Percentiles rank a stretch among this genome's conserved stretches.
phyloP scores from a whole-genome alignment of 2,329 filamentous ascomycete species.

The Alternaria gaisen region DNA sequence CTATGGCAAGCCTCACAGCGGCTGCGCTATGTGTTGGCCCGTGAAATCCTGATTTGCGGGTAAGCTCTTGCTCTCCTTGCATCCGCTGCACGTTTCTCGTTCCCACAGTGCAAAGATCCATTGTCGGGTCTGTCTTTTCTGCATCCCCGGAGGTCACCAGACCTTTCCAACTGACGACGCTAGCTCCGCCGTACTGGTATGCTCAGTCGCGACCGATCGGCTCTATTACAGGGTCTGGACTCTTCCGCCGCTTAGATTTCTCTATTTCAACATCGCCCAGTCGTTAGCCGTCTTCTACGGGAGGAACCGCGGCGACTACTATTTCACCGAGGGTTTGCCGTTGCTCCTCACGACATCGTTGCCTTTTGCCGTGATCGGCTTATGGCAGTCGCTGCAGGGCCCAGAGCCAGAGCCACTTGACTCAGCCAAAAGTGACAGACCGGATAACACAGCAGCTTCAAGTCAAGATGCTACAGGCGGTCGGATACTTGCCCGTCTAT shows the following conservation, averaged over 20 bases:
- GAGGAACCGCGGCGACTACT: conserved; percentile 90
- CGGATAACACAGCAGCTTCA: background rate
- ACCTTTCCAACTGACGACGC: conserved; percentile 29
- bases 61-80: conserved; percentile 39
- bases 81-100: conserved; percentile 23
- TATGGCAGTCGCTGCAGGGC: conserved; percentile 59
- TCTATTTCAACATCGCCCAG: conserved; percentile 90
- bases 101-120: conserved; percentile 9
- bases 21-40: conserved; percentile 63
- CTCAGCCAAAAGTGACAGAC: background rate
- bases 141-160: conserved; percentile 22
- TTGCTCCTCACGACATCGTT: conserved; percentile 84
- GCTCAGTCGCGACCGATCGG: conserved; percentile 75
- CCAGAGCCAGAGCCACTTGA: conserved; percentile 30
- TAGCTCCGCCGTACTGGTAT: conserved; percentile 65
- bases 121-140: conserved; percentile 8
- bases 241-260: conserved; percentile 85
- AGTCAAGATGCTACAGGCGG: conserved; percentile 15
- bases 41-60: conserved; percentile 71
- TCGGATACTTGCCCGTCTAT: conserved; percentile 38
- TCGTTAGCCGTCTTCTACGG: conserved; percentile 94
- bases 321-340: conserved; percentile 87
- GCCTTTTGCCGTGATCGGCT: conserved; percentile 74
- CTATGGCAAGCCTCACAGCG: conserved; percentile 56
- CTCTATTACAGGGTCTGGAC: conserved; percentile 86